Evolutionary conservation across 495 filamentous ascomycete genomes (phyloP).

Genomic region (Penicillium canariense): DNA sequence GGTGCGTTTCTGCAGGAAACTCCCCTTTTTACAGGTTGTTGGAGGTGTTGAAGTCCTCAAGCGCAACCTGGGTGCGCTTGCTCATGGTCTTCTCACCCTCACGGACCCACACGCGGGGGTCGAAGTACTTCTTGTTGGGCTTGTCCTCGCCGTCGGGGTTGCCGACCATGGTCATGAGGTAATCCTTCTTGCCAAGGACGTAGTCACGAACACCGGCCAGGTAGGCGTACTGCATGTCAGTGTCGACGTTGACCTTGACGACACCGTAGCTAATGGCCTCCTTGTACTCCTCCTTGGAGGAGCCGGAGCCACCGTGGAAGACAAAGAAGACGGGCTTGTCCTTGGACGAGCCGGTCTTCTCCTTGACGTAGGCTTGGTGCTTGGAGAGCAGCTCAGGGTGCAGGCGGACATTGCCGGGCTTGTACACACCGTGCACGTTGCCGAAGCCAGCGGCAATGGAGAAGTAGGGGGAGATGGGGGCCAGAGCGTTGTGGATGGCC

Average conservation of each 20-base stretch:
- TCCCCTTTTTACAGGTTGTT: slow-evolving; percentile 68
- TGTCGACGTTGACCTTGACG: slow-evolving; percentile 94
- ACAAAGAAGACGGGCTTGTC: slow-evolving; percentile 97
- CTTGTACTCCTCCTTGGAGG: slow-evolving; percentile 79
- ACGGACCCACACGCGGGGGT: slow-evolving; percentile 71
- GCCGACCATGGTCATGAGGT: slow-evolving; percentile 78
- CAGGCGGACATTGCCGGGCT: slow-evolving; percentile 94
- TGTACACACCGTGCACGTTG: slow-evolving; percentile 99
- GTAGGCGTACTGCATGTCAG: slow-evolving; percentile 71
- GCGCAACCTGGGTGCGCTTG: slow-evolving; percentile 70
- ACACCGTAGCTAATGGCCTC: slow-evolving; percentile 90
- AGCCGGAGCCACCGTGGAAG: slow-evolving; percentile 97
- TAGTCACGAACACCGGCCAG: slow-evolving; percentile 88
- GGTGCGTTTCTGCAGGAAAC: no score
- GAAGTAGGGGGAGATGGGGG: slow-evolving; percentile 86
- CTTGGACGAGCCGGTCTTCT: slow-evolving; percentile 62
- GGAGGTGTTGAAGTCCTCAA: slow-evolving; percentile 90
- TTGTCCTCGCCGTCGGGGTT: slow-evolving; percentile 95
- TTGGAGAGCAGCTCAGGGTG: slow-evolving; percentile 91
- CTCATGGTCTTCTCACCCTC: slow-evolving; percentile 98
- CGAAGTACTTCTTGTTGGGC: slow-evolving; percentile 99
- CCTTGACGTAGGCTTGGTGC: slow-evolving; percentile 88
- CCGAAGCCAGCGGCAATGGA: slow-evolving; percentile 97
- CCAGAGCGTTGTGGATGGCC: slow-evolving; percentile 78
- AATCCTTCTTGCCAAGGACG: slow-evolving; percentile 91